These are phyloP conservation scores for Microglena sp. DNA, from an alignment of 139 green algal species.

Conservation along the genomic window DNA sequence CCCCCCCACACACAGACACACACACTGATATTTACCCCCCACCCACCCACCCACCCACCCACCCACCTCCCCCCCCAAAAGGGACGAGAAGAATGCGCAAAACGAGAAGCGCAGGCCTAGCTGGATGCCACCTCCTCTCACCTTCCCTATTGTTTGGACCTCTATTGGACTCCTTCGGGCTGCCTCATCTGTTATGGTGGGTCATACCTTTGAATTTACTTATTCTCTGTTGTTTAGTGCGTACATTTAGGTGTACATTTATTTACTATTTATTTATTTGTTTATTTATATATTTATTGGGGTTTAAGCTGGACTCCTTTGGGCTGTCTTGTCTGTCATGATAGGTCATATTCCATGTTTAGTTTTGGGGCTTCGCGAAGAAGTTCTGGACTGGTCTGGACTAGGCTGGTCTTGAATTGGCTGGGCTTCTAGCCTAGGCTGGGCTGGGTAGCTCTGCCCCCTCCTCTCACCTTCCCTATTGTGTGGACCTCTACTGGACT, in stretches of 20 bases:
- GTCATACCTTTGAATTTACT: neutral
- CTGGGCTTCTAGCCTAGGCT: too few species aligned
- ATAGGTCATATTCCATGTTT: neutral
- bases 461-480: neutral
- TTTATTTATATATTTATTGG: conserved; percentile 1
- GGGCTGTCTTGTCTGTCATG: neutral
- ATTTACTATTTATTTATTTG: neutral
- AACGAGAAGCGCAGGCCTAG: conserved; percentile 1
- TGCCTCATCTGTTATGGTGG: conserved; percentile 9
- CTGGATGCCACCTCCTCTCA: conserved; percentile 15
- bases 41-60: too few species aligned
- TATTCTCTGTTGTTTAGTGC: neutral
- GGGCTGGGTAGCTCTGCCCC: too few species aligned
- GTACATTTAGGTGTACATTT: neutral
- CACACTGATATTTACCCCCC: too few species aligned
- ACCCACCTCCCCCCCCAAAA: too few species aligned
- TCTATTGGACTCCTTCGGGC: conserved; percentile 8
- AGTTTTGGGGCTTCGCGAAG: neutral
- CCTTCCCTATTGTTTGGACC: conserved; percentile 9
- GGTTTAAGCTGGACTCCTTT: neutral
- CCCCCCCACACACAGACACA: too few species aligned
- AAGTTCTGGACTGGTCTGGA: too few species aligned
- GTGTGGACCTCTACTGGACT: conserved; percentile 16
- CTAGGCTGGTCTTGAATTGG: too few species aligned
- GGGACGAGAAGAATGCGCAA: conserved; percentile 7